phyloP scores from a whole-genome alignment of 2,329 filamentous ascomycete species.

The Akanthomyces muscarius region DNA sequence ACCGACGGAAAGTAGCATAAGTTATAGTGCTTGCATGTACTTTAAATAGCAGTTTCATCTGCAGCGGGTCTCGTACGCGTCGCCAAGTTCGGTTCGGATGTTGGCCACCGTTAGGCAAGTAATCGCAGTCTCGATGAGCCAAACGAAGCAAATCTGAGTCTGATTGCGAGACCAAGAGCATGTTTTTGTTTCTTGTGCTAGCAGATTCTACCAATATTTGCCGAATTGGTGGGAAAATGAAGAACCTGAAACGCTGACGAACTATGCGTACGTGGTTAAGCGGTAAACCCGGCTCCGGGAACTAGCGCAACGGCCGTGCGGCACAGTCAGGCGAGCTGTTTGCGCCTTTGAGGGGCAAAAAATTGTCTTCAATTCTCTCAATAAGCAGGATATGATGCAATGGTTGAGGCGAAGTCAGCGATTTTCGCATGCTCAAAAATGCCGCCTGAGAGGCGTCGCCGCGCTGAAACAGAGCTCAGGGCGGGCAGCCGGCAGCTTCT shows the following conservation, averaged over 20 bases:
- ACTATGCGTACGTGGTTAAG: background rate
- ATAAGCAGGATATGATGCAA: background rate
- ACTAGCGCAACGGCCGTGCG: conserved; percentile 7
- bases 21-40: background rate
- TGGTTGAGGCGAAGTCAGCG: background rate
- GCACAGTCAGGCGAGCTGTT: conserved; percentile 1
- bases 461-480: background rate
- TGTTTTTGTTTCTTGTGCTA: too few species aligned
- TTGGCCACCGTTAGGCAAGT: background rate
- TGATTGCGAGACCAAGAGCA: background rate
- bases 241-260: conserved; percentile 7
- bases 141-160: background rate
- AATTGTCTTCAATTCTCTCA: background rate
- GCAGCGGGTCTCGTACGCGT: background rate
- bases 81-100: background rate
- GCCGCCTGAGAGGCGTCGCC: background rate
- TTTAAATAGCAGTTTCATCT: background rate
- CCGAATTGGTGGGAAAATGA: background rate
- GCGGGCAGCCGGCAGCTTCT: background rate
- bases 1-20: too few species aligned
- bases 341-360: background rate
- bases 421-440: background rate
- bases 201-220: background rate
- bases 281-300: background rate
- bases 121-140: background rate